A percentile compares a stretch with the other conserved stretches of the same genome.
Evolutionary conservation across 805 yeast species (phyloP).

Genomic region (Saturnispora galanensis): DNA sequence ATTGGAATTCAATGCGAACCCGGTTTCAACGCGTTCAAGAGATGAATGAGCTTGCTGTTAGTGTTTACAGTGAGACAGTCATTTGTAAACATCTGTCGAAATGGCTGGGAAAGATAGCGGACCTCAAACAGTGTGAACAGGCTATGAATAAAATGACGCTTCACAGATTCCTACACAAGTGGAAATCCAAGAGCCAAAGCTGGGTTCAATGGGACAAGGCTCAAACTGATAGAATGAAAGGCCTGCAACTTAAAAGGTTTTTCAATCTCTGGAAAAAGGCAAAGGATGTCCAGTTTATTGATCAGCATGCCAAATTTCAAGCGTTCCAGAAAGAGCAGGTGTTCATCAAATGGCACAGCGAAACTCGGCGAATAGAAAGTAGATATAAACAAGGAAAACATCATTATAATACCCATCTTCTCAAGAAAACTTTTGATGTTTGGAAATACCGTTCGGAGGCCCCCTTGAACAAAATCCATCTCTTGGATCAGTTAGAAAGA

Average conservation of each 20-base stretch:
- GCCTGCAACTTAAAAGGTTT: background rate
- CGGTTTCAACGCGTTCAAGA: background rate
- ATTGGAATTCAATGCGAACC: background rate
- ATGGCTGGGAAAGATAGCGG: slow-evolving; percentile 1
- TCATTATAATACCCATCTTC: background rate
- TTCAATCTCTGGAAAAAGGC: slow-evolving; percentile 3
- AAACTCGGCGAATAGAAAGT: background rate
- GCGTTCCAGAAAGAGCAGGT: background rate
- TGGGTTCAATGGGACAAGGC: background rate
- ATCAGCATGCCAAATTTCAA: background rate
- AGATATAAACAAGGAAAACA: background rate
- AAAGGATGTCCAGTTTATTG: slow-evolving; percentile 1
- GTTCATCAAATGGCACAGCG: slow-evolving; percentile 2
- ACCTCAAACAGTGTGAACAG: background rate
- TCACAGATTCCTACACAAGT: background rate
- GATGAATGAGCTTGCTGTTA: background rate
- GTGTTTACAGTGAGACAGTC: background rate
- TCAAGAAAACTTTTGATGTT: background rate
- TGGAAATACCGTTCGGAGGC: background rate
- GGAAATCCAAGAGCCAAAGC: background rate
- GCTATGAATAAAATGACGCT: background rate
- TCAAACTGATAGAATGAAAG: background rate
- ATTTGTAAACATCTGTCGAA: background rate
- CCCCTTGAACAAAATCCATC: background rate
- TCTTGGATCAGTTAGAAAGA: background rate